phyloP scores from a whole-genome alignment of 176 grass and related monocot species.

The Puccinellia tenuiflora region DNA sequence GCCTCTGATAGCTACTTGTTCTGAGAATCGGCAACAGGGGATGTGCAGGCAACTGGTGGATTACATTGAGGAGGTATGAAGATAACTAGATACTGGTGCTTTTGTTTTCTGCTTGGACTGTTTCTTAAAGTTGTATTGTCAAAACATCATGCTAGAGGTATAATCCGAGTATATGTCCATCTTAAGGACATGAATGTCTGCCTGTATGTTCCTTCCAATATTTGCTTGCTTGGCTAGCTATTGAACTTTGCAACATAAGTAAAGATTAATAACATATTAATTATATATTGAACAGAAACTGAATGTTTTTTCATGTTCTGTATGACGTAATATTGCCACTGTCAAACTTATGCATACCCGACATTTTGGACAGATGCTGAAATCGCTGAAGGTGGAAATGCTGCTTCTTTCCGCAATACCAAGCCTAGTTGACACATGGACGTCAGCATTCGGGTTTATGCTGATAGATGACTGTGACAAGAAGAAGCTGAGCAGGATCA shows the following conservation, averaged over 20 bases:
- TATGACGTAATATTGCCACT: background rate
- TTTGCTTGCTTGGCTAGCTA: background rate
- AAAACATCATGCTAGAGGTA: background rate
- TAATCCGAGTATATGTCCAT: background rate
- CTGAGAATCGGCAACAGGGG: slow-evolving; percentile 59
- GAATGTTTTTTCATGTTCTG: background rate
- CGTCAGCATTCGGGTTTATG: slow-evolving; percentile 49
- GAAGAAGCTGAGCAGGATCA: slow-evolving; percentile 49
- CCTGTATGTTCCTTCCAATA: background rate
- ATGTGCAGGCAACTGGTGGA: slow-evolving; percentile 70
- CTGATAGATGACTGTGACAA: slow-evolving; percentile 56
- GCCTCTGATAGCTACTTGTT: slow-evolving; percentile 71
- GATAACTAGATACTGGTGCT: background rate
- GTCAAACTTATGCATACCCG: background rate
- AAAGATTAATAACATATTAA: background rate
- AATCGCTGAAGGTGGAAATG: slow-evolving; percentile 62
- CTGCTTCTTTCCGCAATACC: slow-evolving; percentile 72
- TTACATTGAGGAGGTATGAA: slow-evolving; percentile 65
- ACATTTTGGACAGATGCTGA: slow-evolving; percentile 49
- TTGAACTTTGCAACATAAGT: background rate
- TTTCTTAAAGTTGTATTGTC: background rate
- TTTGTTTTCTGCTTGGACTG: background rate
- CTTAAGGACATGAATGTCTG: slow-evolving; percentile 8
- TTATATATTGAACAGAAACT: background rate
- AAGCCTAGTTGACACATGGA: slow-evolving; percentile 60